These are phyloP conservation scores for Diaporthe ampelina DNA, from an alignment of 2,329 filamentous ascomycete species.

Conservation along the genomic window DNA sequence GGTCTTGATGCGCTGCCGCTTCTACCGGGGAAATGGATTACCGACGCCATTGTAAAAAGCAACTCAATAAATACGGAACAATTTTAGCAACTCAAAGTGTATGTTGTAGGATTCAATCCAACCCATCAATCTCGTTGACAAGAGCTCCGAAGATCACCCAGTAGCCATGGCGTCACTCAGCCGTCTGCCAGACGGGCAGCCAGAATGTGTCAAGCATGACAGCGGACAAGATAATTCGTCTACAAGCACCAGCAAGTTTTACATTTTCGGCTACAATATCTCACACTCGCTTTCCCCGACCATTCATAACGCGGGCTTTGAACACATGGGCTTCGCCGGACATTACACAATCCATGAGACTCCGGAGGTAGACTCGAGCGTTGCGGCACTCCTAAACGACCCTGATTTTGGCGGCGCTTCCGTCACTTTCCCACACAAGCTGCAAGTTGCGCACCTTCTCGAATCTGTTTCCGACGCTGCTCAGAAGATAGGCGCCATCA, in stretches of 20 bases:
- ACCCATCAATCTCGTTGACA: neutral
- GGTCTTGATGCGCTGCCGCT: neutral
- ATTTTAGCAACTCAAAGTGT: neutral
- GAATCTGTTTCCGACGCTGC: neutral
- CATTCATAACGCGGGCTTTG: conserved; percentile 2
- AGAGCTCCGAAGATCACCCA: neutral
- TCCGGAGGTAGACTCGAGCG: conserved; percentile 3
- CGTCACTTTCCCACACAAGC: conserved; percentile 19
- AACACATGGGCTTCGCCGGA: neutral
- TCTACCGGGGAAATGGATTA: neutral
- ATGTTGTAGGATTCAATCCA: neutral
- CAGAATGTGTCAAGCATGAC: no score
- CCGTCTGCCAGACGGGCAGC: neutral
- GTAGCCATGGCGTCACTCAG: neutral
- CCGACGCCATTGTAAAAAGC: neutral
- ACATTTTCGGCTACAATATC: conserved; percentile 2
- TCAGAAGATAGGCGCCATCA: conserved; percentile 10
- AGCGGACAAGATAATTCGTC: neutral
- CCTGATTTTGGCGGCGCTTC: conserved; percentile 11
- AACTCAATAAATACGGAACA: neutral
- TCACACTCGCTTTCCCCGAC: conserved; percentile 23
- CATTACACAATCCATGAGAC: conserved; percentile 7
- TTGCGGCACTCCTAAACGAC: neutral
- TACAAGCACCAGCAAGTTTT: neutral
- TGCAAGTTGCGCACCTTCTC: conserved; percentile 7